phyloP scores from a whole-genome alignment of 345 rosid species.

The Reutealis trisperma region DNA sequence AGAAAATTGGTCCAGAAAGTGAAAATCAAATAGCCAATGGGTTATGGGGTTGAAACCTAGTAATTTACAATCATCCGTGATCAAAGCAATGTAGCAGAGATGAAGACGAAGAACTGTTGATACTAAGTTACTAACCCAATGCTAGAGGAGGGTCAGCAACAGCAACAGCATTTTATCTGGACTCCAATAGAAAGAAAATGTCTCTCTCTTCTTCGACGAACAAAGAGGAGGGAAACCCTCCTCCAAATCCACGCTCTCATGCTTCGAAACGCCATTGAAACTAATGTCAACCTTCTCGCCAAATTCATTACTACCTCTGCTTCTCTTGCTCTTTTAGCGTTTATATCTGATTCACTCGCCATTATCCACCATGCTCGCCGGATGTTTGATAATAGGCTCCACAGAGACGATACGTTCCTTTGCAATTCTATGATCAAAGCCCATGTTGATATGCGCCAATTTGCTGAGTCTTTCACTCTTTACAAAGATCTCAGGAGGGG shows the following conservation, averaged over 20 bases:
- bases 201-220: slow-evolving; percentile 50
- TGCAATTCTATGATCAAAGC: slow-evolving; percentile 73
- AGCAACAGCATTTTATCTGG: slow-evolving; percentile 39
- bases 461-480: slow-evolving; percentile 45
- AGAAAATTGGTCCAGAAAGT: too few species aligned
- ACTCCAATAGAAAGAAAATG: slow-evolving; percentile 55
- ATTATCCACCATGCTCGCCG: slow-evolving; percentile 52
- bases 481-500: slow-evolving; percentile 49
- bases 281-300: slow-evolving; percentile 59
- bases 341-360: slow-evolving; percentile 9
- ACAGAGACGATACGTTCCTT: slow-evolving; percentile 54
- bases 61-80: neutral
- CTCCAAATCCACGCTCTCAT: slow-evolving; percentile 68
- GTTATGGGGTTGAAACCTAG: too few species aligned
- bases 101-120: neutral
- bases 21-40: too few species aligned
- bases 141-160: neutral
- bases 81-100: neutral
- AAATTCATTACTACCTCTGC: slow-evolving; percentile 49
- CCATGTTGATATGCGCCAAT: slow-evolving; percentile 43
- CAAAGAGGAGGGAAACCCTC: slow-evolving; percentile 35
- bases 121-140: neutral
- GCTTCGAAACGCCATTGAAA: slow-evolving; percentile 54
- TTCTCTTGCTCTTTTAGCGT: slow-evolving; percentile 19
- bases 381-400: slow-evolving; percentile 55